A percentile compares a stretch with the other conserved stretches of the same genome.
Evolutionary conservation across 1,284 basidiomycete species (phyloP).

Genomic region (Heterobasidion occidentale): DNA sequence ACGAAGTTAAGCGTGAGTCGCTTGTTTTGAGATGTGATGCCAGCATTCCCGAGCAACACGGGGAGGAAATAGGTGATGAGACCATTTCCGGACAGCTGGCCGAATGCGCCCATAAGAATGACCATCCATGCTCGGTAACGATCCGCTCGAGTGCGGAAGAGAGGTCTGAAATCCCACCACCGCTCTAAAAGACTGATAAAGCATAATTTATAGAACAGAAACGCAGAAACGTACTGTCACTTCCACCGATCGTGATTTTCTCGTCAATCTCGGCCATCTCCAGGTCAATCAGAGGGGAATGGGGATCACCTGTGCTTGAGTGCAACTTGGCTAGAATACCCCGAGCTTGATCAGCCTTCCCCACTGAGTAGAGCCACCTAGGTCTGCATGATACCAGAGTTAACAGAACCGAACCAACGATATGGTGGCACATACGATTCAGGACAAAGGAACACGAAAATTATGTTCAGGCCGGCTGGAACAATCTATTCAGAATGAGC

Average conservation of each 20-base stretch:
- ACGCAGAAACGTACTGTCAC: conserved; percentile 26
- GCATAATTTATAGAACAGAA: neutral
- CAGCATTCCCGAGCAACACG: conserved; percentile 34
- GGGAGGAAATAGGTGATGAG: conserved; percentile 45
- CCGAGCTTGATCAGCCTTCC: conserved; percentile 32
- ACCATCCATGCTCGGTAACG: conserved; percentile 44
- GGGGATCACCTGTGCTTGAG: conserved; percentile 33
- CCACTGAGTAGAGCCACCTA: conserved; percentile 41
- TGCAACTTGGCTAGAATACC: conserved; percentile 37
- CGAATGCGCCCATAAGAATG: conserved; percentile 39
- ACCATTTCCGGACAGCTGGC: conserved; percentile 32
- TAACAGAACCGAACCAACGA: neutral
- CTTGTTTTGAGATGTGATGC: conserved; percentile 32
- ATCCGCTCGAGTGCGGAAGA: conserved; percentile 37
- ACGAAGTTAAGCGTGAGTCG: conserved; percentile 40
- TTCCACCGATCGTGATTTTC: conserved; percentile 35
- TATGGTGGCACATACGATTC: conserved; percentile 30
- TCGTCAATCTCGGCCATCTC: conserved; percentile 48
- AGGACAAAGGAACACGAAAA: conserved; percentile 37
- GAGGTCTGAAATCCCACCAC: conserved; percentile 48
- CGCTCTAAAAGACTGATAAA: conserved; percentile 21
- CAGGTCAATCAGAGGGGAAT: conserved; percentile 42
- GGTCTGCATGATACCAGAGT: conserved; percentile 25
- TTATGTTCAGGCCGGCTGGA: conserved; percentile 36
- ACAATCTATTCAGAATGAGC: conserved; percentile 21